These are phyloP conservation scores for Ambispora gerdemannii DNA, from an alignment of 192 early-diverging fungal genomes.

Conservation along the genomic window DNA sequence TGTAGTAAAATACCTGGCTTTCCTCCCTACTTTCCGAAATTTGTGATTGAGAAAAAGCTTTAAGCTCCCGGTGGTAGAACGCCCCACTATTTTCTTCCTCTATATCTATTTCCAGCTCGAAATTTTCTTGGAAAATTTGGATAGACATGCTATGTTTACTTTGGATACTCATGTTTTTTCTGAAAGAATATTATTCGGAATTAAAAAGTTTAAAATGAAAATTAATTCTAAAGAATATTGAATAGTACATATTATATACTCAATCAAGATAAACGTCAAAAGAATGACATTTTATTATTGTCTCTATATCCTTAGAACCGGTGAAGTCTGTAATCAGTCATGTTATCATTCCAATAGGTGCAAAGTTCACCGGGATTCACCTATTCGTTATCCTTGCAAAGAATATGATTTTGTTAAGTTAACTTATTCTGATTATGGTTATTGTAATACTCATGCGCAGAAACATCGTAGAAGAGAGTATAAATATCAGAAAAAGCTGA, in stretches of 20 bases:
- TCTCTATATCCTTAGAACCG: constrained; percentile 1
- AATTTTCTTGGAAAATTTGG: constrained; percentile 1
- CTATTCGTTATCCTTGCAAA: constrained; percentile 7
- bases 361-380: constrained; percentile 11
- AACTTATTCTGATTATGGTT: constrained; percentile 2
- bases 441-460: background rate
- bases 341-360: constrained; percentile 7
- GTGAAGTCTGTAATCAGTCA: constrained; percentile 7
- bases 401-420: background rate
- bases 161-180: background rate
- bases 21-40: constrained; percentile 9
- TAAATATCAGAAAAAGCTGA: constrained; percentile 2
- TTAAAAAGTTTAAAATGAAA: too few relatives aligned
- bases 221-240: too few relatives aligned
- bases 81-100: background rate
- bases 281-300: constrained; percentile 5
- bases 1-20: constrained; percentile 2
- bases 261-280: too few relatives aligned
- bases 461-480: constrained; percentile 3
- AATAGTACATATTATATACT: too few relatives aligned
- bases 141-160: too few relatives aligned
- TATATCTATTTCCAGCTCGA: constrained; percentile 6
- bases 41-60: too few relatives aligned
- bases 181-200: too few relatives aligned
- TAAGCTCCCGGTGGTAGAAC: background rate